phyloP scores from a whole-genome alignment of 2,329 filamentous ascomycete species.

The Calonectria crousiana region DNA sequence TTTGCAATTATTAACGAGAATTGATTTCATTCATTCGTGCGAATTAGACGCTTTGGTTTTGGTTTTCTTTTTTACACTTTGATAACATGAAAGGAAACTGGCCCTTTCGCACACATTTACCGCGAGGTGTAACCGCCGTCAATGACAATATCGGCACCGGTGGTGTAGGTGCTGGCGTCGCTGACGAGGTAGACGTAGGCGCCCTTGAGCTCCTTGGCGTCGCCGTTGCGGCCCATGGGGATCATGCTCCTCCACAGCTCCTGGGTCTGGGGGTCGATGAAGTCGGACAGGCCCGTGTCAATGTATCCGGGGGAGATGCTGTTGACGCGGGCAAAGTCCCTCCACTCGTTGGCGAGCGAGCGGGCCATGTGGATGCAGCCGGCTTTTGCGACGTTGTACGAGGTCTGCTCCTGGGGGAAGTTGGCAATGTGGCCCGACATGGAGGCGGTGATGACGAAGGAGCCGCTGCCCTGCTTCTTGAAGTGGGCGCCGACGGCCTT shows the following conservation, averaged over 20 bases:
- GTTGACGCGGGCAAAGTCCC: conserved; percentile 68
- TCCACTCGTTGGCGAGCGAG: conserved; percentile 66
- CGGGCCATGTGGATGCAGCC: conserved; percentile 67
- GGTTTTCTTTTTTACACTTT: neutral
- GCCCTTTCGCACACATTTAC: neutral
- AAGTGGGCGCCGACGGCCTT: conserved; percentile 59
- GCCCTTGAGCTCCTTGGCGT: conserved; percentile 75
- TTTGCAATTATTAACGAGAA: neutral
- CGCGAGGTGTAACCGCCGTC: conserved; percentile 51
- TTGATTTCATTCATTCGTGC: conserved; percentile 9
- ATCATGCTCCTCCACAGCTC: conserved; percentile 55
- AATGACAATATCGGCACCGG: conserved; percentile 62
- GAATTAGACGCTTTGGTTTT: neutral
- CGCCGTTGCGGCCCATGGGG: conserved; percentile 66
- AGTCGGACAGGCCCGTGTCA: conserved; percentile 64
- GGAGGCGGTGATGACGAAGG: conserved; percentile 64
- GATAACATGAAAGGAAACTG: neutral
- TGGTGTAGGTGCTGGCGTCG: conserved; percentile 63
- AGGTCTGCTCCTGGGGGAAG: conserved; percentile 63
- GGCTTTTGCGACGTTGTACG: conserved; percentile 68
- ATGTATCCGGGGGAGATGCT: conserved; percentile 62
- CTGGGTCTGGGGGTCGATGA: conserved; percentile 24
- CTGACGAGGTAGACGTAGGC: conserved; percentile 66
- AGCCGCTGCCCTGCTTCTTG: conserved; percentile 56
- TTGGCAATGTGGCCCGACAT: conserved; percentile 64